Percentiles rank a stretch among this genome's conserved stretches.
phyloP scores from a whole-genome alignment of 2,329 filamentous ascomycete genomes.

The Tolypocladium inflatum region DNA sequence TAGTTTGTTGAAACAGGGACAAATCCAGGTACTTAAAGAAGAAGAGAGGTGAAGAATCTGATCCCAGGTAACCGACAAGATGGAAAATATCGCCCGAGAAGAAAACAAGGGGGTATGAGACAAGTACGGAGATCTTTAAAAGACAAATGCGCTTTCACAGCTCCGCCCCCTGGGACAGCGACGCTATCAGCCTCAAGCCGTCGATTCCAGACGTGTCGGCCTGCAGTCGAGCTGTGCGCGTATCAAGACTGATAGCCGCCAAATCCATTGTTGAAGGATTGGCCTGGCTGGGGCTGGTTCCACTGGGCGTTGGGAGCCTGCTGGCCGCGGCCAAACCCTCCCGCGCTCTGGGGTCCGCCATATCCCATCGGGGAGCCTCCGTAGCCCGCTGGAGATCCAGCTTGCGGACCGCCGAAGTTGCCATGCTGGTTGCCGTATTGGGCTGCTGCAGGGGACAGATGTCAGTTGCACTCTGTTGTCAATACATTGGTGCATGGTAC shows the following conservation, averaged over 20 bases:
- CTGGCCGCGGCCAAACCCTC: conserved; percentile 74
- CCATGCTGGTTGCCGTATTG: conserved; percentile 58
- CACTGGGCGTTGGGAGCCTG: conserved; percentile 47
- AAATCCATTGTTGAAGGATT: conserved; percentile 53
- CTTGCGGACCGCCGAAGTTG: conserved; percentile 53
- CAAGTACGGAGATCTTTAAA: conserved; percentile 9
- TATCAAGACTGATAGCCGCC: conserved; percentile 52
- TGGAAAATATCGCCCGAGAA: conserved; percentile 9
- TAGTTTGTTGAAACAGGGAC: conserved; percentile 11
- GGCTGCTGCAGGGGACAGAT: conserved; percentile 17
- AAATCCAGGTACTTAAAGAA: conserved; percentile 7
- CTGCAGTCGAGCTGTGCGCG: conserved; percentile 11
- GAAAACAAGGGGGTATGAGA: conserved; percentile 9
- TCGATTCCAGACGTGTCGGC: conserved; percentile 8
- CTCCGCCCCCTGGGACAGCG: conserved; percentile 4
- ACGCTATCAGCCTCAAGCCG: conserved; percentile 5
- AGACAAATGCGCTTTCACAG: conserved; percentile 7
- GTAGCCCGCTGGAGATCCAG: conserved; percentile 53
- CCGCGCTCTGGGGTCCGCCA: conserved; percentile 64
- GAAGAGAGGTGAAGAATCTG: conserved; percentile 2
- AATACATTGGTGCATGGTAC: conserved; percentile 17
- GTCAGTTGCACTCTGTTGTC: conserved; percentile 15
- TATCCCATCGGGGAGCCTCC: conserved; percentile 62
- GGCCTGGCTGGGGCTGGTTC: conserved; percentile 40
- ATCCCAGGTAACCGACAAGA: conserved; percentile 4